Percentiles rank a stretch among this genome's conserved stretches.
phyloP scores from a whole-genome alignment of 2,329 filamentous ascomycete species.

The Whalleya microplaca region DNA sequence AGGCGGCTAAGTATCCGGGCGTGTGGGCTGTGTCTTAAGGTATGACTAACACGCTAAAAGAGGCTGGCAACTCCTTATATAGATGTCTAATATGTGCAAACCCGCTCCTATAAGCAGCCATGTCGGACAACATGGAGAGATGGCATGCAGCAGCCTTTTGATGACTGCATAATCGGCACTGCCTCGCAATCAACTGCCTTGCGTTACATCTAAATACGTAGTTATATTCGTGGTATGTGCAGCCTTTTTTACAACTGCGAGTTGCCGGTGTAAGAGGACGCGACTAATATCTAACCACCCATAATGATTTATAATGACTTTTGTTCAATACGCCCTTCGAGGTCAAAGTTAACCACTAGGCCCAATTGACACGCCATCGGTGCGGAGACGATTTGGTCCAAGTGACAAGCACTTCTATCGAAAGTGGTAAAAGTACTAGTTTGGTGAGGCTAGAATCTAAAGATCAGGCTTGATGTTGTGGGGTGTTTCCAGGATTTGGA shows the following conservation, averaged over 20 bases:
- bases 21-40: not conserved
- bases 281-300: not conserved
- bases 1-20: too few species aligned
- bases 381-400: not conserved
- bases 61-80: not conserved
- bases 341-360: constrained; percentile 3
- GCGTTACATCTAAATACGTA: not conserved
- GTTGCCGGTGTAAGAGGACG: not conserved
- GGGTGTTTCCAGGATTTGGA: too few species aligned
- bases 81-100: not conserved
- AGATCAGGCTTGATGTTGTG: too few species aligned
- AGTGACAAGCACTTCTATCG: not conserved
- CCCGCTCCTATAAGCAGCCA: not conserved
- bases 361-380: constrained; percentile 7
- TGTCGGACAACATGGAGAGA: not conserved
- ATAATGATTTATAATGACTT: not conserved
- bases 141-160: not conserved
- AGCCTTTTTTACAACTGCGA: not conserved
- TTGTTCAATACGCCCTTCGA: constrained; percentile 7
- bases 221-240: too few species aligned
- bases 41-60: not conserved
- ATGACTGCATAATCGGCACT: not conserved
- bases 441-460: not conserved
- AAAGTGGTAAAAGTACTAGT: not conserved
- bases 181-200: not conserved